Evolutionary conservation across 148 eudicot genomes (phyloP), one percentile per base, ranked within the genome.

Genomic region (Drosera capensis): DNA sequence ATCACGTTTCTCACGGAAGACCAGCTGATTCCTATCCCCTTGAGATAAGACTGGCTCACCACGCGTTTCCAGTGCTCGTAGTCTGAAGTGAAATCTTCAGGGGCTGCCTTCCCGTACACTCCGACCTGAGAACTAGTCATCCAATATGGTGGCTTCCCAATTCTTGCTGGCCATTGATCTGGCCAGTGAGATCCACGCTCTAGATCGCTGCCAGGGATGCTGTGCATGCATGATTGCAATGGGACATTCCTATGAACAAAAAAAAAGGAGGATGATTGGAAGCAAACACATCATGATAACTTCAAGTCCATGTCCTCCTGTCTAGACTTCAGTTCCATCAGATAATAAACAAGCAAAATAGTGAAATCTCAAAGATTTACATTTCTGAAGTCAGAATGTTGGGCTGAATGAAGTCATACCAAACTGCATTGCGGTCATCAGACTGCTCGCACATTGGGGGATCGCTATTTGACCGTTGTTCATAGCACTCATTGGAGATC

Each of bases 111-210:
- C 35, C 93, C 93, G 55, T 82, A 82, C 49, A 78, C 85, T 64
- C 93, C 93, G 40, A 53, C 63, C 37, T 72, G 62, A 13, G 79
- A 58, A 46, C 74, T 74, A 26, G 70, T 54, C 46, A 79, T 45
- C 80, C 87, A 75, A 60, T 70, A 68, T 48, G 94, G 94, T 54
- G 60, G 20, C 26, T 61, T 72, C 51, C 65, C 65, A 57, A 83
- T 45, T 46, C 87, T 73, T 21, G 45, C 49, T 14, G 87, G 64
- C 87, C 87, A 79, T 45, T 66, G 56, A 62, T 68, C 76, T 13
- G 94, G 83, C 94, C 87, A 83, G 25, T 66, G 67, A 37, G 72
- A 62, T n/a, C 86, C 86, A 18, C 79, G 77, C 44, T 75, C 86
- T 54, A 60, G 46, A 17, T 67, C 69, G 36, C 66, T 64, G 30